Base-by-base conservation (phyloP, 1,284 basidiomycete species). In the Vanrija sp. region DNA sequence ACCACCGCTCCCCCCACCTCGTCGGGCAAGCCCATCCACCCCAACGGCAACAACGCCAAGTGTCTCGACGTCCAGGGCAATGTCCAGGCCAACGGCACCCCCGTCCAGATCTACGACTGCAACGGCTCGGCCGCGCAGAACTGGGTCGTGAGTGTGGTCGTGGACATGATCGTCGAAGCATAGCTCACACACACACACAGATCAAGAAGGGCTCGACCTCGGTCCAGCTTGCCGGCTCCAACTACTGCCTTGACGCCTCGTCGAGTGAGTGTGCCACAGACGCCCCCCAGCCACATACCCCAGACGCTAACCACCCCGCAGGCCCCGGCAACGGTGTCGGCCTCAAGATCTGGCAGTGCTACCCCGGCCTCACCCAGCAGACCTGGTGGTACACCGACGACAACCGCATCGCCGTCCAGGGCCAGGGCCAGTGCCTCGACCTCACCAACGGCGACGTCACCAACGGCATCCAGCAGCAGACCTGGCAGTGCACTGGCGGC, bases 201-300 rank as follows among this genome's bases (percentile, higher is more conserved):
- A 45, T 64, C 28, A 56, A 55, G 28, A 47, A 58, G 18, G 67
- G 65, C 14, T 57, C 56, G 8, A 62, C 63, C 38, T 26, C 52
- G 16, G 58, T 68, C 40, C 58, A 63, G 48, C 52, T 70, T 21
- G 63, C 65, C 1, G 62, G 63, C 19, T 64, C 60, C 26, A 63
- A 70, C 60, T 67, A 55, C 50, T 72, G 70, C 54, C 59, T 69
- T 23, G 69, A 69, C 52, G 64, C 69, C 1, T 58, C 61, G 4
- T 46, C 53, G 8, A 57, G 55, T 58, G 10, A 18, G 58, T 59
- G 3, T 23, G 3, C 21, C 18, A 15, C 34, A 34, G 2, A 34
- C 12, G 34, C 34, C 34, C n/a, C n/a, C n/a, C n/a, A n/a, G n/a
- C n/a, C n/a, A n/a, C n/a, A 14, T 15, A 14, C 28, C 28, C 28